Percentiles rank a stretch among this genome's conserved stretches.
phyloP scores from a whole-genome alignment of 805 yeast species.

The Debaryomyces prosopidis region DNA sequence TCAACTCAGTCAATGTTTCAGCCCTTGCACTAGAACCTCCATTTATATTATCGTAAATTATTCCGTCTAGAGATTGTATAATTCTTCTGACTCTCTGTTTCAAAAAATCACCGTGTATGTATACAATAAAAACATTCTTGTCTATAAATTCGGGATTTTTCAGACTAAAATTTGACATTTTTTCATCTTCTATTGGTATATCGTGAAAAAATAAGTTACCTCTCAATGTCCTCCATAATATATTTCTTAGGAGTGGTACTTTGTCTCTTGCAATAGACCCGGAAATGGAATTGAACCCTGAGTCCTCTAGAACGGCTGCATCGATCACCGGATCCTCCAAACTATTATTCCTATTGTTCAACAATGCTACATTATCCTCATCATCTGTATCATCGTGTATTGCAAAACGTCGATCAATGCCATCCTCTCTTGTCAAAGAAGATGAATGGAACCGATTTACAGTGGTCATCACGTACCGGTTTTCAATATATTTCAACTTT shows the following conservation, averaged over 20 bases:
- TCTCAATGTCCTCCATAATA: conserved; percentile 43
- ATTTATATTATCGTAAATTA: conserved; percentile 34
- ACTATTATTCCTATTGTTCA: conserved; percentile 19
- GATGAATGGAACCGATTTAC: conserved; percentile 35
- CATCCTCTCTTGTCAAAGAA: conserved; percentile 8
- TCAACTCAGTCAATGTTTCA: conserved; percentile 30
- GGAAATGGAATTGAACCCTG: conserved; percentile 32
- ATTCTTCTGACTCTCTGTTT: conserved; percentile 34
- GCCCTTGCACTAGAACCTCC: conserved; percentile 28
- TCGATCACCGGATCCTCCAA: conserved; percentile 22
- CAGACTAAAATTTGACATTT: conserved; percentile 10
- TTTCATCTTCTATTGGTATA: conserved; percentile 28
- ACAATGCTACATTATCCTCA: conserved; percentile 29
- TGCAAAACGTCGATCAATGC: conserved; percentile 7
- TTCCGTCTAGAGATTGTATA: conserved; percentile 40
- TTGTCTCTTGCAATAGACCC: conserved; percentile 38
- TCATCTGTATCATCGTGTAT: conserved; percentile 25
- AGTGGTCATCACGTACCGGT: conserved; percentile 33
- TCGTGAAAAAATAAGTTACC: conserved; percentile 45
- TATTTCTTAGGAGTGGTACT: conserved; percentile 36
- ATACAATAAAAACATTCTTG: conserved; percentile 39
- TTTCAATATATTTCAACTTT: conserved; percentile 27
- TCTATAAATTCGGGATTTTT: conserved; percentile 19
- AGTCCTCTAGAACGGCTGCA: conserved; percentile 18
- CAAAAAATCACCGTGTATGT: conserved; percentile 41